phyloP scores from a whole-genome alignment of 192 early-diverging fungal genomes.

The Fimicolochytrium jonesii region DNA sequence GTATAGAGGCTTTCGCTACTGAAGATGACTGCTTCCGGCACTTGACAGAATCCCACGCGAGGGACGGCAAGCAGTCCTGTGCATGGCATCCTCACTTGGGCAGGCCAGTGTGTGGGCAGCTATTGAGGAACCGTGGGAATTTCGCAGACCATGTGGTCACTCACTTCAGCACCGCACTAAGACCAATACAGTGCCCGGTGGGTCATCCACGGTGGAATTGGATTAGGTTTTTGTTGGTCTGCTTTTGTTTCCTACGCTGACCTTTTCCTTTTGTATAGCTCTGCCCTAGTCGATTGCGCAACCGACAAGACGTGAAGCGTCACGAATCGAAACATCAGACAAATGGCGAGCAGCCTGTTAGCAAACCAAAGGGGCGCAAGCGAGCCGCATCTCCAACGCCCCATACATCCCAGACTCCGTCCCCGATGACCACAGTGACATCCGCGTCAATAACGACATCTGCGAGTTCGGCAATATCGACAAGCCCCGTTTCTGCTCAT shows the following conservation, averaged over 20 bases:
- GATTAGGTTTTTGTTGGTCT: background rate
- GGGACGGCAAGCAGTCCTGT: slow-evolving; percentile 22
- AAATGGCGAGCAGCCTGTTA: background rate
- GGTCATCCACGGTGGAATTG: background rate
- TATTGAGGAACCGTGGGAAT: slow-evolving; percentile 24
- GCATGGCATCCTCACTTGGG: slow-evolving; percentile 23
- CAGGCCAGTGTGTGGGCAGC: slow-evolving; percentile 21
- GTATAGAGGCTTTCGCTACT: background rate
- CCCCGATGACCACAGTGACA: too few relatives aligned
- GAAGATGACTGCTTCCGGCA: slow-evolving; percentile 25
- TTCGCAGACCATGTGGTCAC: slow-evolving; percentile 33
- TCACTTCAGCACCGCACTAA: slow-evolving; percentile 18
- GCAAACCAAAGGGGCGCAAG: too few relatives aligned
- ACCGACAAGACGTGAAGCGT: slow-evolving; percentile 29
- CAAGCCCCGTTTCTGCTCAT: too few relatives aligned
- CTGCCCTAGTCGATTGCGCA: slow-evolving; percentile 16
- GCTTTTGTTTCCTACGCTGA: background rate
- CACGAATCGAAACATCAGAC: slow-evolving; percentile 19
- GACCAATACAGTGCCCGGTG: slow-evolving; percentile 25
- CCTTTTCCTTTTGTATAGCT: slow-evolving; percentile 8
- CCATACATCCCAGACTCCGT: too few relatives aligned
- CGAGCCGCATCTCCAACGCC: too few relatives aligned
- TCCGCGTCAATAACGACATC: too few relatives aligned
- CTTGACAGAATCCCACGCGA: slow-evolving; percentile 11
- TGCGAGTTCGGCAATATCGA: too few relatives aligned